phyloP scores from a whole-genome alignment of 164 flowering plant genomes.

The Euptelea pleiosperma region DNA sequence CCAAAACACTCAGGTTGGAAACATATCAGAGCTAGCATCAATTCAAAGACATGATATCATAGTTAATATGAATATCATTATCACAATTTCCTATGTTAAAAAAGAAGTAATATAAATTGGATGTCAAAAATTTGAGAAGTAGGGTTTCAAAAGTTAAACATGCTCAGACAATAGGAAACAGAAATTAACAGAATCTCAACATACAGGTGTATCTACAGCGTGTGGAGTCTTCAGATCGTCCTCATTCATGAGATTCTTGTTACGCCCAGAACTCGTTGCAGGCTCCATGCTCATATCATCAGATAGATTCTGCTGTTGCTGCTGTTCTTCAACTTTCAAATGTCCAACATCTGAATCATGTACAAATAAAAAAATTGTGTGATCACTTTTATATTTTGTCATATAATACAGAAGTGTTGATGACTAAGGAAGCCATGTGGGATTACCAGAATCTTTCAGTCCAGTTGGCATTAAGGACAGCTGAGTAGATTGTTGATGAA shows the following conservation, averaged over 20 bases:
- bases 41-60: too few species aligned
- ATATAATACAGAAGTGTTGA: background rate
- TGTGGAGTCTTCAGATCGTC: constrained; percentile 65
- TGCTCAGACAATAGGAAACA: too few species aligned
- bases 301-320: constrained; percentile 48
- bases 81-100: too few species aligned
- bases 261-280: constrained; percentile 40
- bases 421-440: background rate
- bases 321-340: constrained; percentile 58
- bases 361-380: constrained; percentile 6
- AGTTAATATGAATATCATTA: too few species aligned
- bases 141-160: too few species aligned
- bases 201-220: constrained; percentile 54
- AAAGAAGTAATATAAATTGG: too few species aligned
- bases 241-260: constrained; percentile 52
- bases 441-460: constrained; percentile 62
- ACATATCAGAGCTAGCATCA: too few species aligned
- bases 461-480: constrained; percentile 38
- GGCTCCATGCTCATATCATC: constrained; percentile 59
- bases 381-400: background rate
- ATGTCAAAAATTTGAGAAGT: too few species aligned
- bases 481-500: constrained; percentile 55
- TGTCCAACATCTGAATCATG: constrained; percentile 44
- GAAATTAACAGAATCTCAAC: constrained; percentile 24
- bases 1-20: too few species aligned